Evolutionary conservation across 163 green algal species (phyloP).

Genomic region (Scenedesmus sp.): DNA sequence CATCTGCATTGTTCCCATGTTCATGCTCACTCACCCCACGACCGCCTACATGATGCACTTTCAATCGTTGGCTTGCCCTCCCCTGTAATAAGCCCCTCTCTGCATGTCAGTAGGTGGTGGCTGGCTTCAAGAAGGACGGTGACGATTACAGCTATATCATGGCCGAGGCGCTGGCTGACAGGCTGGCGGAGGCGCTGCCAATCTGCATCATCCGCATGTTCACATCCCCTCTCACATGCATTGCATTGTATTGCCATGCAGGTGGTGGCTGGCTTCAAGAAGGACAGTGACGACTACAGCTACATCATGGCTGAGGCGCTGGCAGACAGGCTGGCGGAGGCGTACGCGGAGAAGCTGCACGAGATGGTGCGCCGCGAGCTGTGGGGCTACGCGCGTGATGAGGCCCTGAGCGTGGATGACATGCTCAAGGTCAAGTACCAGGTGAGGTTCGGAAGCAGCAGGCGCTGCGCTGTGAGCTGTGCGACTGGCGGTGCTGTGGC

Average conservation of each 20-base stretch:
- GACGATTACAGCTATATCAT: conserved; percentile 99
- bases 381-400: conserved; percentile 95
- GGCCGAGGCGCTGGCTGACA: conserved; percentile 96
- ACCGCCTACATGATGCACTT: no score
- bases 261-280: conserved; percentile 83
- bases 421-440: conserved; percentile 99
- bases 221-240: not conserved
- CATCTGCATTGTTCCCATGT: no score
- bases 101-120: conserved; percentile 36
- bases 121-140: conserved; percentile 79
- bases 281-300: conserved; percentile 85
- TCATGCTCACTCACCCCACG: no score
- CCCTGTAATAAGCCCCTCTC: no score
- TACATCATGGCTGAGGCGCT: conserved; percentile 99
- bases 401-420: conserved; percentile 90
- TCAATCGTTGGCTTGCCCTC: no score
- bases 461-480: not conserved
- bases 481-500: not conserved
- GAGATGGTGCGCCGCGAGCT: conserved; percentile 88
- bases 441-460: conserved; percentile 46
- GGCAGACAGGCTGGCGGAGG: conserved; percentile 97
- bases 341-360: conserved; percentile 97
- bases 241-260: not conserved
- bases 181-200: conserved; percentile 85
- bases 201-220: no score